phyloP scores from a whole-genome alignment of 805 yeast species.

The Grigorovia humatica region DNA sequence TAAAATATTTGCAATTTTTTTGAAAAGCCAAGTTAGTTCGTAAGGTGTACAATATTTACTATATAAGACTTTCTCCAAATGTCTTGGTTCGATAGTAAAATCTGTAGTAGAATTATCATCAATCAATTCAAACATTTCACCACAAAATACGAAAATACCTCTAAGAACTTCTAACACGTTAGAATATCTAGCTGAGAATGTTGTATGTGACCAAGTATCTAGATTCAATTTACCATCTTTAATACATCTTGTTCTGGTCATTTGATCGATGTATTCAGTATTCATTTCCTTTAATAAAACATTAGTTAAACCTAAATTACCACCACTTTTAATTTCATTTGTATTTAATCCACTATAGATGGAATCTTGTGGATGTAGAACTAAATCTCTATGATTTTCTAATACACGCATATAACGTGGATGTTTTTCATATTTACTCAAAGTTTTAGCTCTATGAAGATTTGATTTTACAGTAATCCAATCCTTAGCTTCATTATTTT shows the following conservation, averaged over 20 bases:
- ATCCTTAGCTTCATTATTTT: slow-evolving; percentile 32
- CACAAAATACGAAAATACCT: slow-evolving; percentile 52
- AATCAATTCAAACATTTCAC: slow-evolving; percentile 45
- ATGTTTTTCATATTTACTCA: slow-evolving; percentile 58
- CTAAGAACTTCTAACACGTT: slow-evolving; percentile 51
- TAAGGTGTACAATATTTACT: slow-evolving; percentile 49
- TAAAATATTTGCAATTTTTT: slow-evolving; percentile 57
- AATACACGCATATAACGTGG: slow-evolving; percentile 56
- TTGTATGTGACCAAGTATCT: slow-evolving; percentile 43
- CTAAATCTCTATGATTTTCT: slow-evolving; percentile 47
- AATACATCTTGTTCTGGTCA: slow-evolving; percentile 30
- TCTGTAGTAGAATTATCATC: slow-evolving; percentile 30
- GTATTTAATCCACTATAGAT: slow-evolving; percentile 35
- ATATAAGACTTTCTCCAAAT: slow-evolving; percentile 34
- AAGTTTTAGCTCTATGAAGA: slow-evolving; percentile 60
- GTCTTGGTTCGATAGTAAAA: slow-evolving; percentile 30
- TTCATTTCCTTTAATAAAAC: slow-evolving; percentile 26
- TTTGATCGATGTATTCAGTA: slow-evolving; percentile 35
- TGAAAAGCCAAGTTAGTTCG: slow-evolving; percentile 70
- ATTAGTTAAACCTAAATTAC: slow-evolving; percentile 22
- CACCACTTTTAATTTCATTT: slow-evolving; percentile 34
- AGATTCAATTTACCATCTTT: slow-evolving; percentile 37
- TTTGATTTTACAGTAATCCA: slow-evolving; percentile 52
- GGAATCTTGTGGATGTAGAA: slow-evolving; percentile 52
- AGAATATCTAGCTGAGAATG: slow-evolving; percentile 42